Evolutionary conservation across 768 basidiomycete genomes (phyloP).

Genomic region (Nevesoporus exiguus): DNA sequence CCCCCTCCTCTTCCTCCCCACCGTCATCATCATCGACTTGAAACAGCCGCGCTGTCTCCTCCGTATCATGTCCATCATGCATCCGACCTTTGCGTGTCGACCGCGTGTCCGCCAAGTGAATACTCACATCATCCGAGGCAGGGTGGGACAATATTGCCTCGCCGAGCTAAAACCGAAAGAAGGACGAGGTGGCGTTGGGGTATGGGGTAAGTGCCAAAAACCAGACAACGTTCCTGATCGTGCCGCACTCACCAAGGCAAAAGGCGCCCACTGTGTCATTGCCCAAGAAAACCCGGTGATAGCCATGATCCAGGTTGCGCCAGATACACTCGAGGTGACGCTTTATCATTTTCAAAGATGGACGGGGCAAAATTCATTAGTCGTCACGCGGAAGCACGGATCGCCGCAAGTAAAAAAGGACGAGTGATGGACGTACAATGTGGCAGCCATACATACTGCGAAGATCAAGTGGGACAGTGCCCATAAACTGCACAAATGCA

Average conservation of each 20-base stretch:
- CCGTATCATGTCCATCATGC: conserved; percentile 12
- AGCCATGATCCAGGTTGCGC: conserved; percentile 73
- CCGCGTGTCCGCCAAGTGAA: conserved; percentile 39
- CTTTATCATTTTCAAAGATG: conserved; percentile 37
- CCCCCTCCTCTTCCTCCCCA: conserved; percentile 11
- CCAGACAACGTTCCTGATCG: neutral
- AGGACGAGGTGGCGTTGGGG: conserved; percentile 2
- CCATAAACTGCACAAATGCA: conserved; percentile 75
- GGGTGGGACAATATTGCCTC: conserved; percentile 79
- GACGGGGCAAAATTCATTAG: conserved; percentile 10
- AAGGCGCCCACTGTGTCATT: conserved; percentile 89
- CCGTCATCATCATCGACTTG: conserved; percentile 25
- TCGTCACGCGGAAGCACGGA: neutral
- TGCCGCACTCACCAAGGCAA: conserved; percentile 62
- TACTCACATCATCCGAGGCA: conserved; percentile 33
- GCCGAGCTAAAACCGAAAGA: conserved; percentile 51
- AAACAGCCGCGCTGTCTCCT: conserved; percentile 22
- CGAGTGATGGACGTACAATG: conserved; percentile 57
- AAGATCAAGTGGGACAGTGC: conserved; percentile 73
- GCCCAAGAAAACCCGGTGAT: conserved; percentile 92
- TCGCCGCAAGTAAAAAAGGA: neutral
- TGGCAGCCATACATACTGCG: conserved; percentile 72
- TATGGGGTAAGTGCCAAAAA: conserved; percentile 16
- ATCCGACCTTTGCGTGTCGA: conserved; percentile 11
- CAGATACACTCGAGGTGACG: conserved; percentile 63